These are phyloP conservation scores for Metarhizium anisopliae DNA, from an alignment of 2,329 filamentous ascomycete species.

Conservation along the genomic window DNA sequence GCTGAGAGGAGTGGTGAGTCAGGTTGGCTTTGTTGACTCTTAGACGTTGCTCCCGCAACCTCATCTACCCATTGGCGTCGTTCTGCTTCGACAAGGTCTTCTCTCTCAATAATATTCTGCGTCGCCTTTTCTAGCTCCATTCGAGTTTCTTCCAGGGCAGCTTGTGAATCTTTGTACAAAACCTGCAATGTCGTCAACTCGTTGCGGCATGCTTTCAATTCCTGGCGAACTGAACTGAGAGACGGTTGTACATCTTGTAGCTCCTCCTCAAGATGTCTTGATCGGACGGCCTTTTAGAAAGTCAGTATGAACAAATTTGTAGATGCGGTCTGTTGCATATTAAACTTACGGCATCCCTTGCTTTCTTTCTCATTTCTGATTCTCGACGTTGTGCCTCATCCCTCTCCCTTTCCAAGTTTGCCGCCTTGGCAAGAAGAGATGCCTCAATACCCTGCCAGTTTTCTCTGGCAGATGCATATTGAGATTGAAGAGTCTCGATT, in stretches of 20 bases:
- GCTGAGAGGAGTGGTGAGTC: slow-evolving; percentile 45
- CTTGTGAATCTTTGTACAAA: slow-evolving; percentile 57
- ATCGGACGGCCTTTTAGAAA: slow-evolving; percentile 45
- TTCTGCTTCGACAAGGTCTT: slow-evolving; percentile 29
- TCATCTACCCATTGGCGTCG: slow-evolving; percentile 45
- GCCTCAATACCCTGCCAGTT: slow-evolving; percentile 98
- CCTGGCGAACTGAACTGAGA: slow-evolving; percentile 54
- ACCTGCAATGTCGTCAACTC: slow-evolving; percentile 54
- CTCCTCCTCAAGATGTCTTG: slow-evolving; percentile 69
- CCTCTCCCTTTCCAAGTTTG: slow-evolving; percentile 77
- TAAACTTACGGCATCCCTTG: slow-evolving; percentile 66
- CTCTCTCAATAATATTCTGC: slow-evolving; percentile 22
- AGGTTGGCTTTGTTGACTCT: slow-evolving; percentile 37
- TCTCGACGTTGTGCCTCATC: slow-evolving; percentile 80
- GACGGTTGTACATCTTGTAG: slow-evolving; percentile 60
- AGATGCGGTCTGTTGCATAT: neutral
- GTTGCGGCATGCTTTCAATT: slow-evolving; percentile 50
- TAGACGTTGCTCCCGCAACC: slow-evolving; percentile 30
- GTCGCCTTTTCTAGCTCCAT: slow-evolving; percentile 40
- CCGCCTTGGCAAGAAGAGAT: slow-evolving; percentile 68
- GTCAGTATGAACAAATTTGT: neutral
- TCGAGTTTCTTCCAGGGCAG: slow-evolving; percentile 48
- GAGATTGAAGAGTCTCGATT: slow-evolving; percentile 89
- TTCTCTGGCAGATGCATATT: slow-evolving; percentile 87
- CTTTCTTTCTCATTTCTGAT: slow-evolving; percentile 79